Evolutionary conservation across 2,329 filamentous ascomycete species (phyloP).

Genomic region (Sarocladiaceae sp.): DNA sequence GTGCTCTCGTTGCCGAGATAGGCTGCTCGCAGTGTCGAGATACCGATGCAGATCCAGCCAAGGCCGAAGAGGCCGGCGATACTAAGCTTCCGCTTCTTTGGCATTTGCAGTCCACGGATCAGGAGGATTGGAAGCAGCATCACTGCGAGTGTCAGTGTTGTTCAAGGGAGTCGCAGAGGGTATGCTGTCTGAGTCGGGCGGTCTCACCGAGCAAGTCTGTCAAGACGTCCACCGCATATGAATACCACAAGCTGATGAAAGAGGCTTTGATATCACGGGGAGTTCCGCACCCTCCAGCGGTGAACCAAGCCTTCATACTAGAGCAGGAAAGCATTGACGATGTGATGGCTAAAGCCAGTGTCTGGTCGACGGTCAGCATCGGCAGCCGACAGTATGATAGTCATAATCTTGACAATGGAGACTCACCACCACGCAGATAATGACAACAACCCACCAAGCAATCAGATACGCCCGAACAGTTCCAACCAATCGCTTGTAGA

Average conservation of each 20-base stretch:
- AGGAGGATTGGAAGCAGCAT: conserved; percentile 12
- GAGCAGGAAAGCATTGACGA: conserved; percentile 14
- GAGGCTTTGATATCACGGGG: conserved; percentile 12
- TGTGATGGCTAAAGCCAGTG: conserved; percentile 12
- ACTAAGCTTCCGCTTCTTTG: conserved; percentile 12
- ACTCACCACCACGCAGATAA: conserved; percentile 12
- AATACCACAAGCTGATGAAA: conserved; percentile 14
- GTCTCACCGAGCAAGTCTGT: conserved; percentile 13
- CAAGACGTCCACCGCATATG: conserved; percentile 12
- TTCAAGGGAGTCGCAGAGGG: neutral
- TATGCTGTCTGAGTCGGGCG: neutral
- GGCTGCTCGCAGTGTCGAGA: conserved; percentile 12
- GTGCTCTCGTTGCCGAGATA: conserved; percentile 10
- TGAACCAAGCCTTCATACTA: conserved; percentile 14
- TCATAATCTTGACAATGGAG: too few relatives aligned
- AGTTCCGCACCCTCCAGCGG: conserved; percentile 11
- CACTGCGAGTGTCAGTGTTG: conserved; percentile 7
- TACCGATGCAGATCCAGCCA: conserved; percentile 13
- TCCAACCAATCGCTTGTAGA: conserved; percentile 13
- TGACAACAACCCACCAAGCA: conserved; percentile 13
- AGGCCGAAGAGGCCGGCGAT: conserved; percentile 13
- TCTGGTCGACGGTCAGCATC: conserved; percentile 9
- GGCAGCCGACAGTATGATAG: too few relatives aligned
- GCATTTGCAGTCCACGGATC: conserved; percentile 13
- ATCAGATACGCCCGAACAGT: conserved; percentile 10